These are phyloP conservation scores for Xanthoconium separans DNA, from an alignment of 1,284 basidiomycete species.

Conservation along the genomic window DNA sequence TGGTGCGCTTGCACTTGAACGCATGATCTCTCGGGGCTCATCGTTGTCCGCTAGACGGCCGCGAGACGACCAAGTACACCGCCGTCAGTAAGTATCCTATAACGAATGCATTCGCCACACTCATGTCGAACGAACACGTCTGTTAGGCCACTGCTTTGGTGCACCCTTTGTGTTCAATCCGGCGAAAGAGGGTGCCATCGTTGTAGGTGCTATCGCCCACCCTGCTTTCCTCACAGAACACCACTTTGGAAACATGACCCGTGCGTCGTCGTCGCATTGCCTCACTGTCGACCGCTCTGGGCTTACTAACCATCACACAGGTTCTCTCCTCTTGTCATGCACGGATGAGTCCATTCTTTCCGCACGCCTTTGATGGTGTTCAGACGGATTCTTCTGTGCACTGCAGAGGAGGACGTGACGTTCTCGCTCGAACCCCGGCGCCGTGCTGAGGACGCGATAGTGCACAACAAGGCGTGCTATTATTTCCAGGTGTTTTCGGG, in stretches of 20 bases:
- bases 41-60: no score
- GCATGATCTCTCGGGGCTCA: no score
- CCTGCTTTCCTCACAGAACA: conserved; percentile 53
- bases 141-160: conserved; percentile 56
- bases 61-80: conserved; percentile 32
- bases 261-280: conserved; percentile 33
- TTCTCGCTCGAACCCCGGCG: conserved; percentile 24
- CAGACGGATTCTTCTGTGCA: no score
- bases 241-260: conserved; percentile 46
- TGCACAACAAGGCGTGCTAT: conserved; percentile 22
- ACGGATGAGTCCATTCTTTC: conserved; percentile 36
- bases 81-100: conserved; percentile 35
- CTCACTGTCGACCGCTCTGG: not conserved
- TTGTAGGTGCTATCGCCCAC: conserved; percentile 52
- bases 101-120: not conserved
- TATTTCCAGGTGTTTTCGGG: conserved; percentile 32
- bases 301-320: conserved; percentile 29
- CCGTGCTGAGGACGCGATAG: conserved; percentile 29
- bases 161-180: conserved; percentile 50
- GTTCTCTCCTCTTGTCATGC: conserved; percentile 50
- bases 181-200: conserved; percentile 40
- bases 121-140: not conserved
- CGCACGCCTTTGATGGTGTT: no score
- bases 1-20: conserved; percentile 3
- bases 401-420: conserved; percentile 26